phyloP scores from a whole-genome alignment of 2,329 filamentous ascomycete genomes.

The Sphaceloma murrayae region DNA sequence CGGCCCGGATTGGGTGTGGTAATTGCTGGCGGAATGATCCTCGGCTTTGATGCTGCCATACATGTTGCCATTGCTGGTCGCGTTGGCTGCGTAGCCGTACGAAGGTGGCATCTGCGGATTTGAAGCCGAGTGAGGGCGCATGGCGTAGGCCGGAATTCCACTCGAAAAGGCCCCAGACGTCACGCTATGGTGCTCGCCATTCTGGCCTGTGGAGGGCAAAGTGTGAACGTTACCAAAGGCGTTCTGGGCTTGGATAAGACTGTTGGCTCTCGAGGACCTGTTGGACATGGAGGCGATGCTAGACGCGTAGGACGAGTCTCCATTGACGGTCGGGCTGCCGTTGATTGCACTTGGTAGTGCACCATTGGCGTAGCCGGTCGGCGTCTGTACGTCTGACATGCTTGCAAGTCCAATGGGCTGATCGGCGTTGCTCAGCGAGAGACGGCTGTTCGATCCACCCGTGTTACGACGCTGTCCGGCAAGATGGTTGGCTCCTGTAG shows the following conservation, averaged over 20 bases:
- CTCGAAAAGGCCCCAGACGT: conserved; percentile 16
- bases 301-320: conserved; percentile 29
- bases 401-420: conserved; percentile 29
- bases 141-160: conserved; percentile 27
- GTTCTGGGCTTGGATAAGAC: conserved; percentile 35
- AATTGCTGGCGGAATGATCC: conserved; percentile 18
- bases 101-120: conserved; percentile 25
- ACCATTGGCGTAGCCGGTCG: conserved; percentile 23
- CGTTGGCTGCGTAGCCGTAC: conserved; percentile 26
- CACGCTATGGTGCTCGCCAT: conserved; percentile 25
- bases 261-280: conserved; percentile 41
- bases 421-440: conserved; percentile 30
- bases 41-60: conserved; percentile 20
- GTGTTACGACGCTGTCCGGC: conserved; percentile 52
- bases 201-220: conserved; percentile 24
- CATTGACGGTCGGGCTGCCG: conserved; percentile 30
- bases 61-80: conserved; percentile 25
- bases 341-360: conserved; percentile 20
- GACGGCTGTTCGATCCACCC: conserved; percentile 36
- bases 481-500: conserved; percentile 86
- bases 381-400: conserved; percentile 27
- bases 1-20: conserved; percentile 16
- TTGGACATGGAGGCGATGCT: conserved; percentile 36
- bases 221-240: conserved; percentile 27
- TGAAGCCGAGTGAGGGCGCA: conserved; percentile 23